Percentiles rank a stretch among this genome's conserved stretches.
These are phyloP conservation scores for Citrus cavaleriei DNA, from an alignment of 345 rosid genomes.

Conservation along the genomic window DNA sequence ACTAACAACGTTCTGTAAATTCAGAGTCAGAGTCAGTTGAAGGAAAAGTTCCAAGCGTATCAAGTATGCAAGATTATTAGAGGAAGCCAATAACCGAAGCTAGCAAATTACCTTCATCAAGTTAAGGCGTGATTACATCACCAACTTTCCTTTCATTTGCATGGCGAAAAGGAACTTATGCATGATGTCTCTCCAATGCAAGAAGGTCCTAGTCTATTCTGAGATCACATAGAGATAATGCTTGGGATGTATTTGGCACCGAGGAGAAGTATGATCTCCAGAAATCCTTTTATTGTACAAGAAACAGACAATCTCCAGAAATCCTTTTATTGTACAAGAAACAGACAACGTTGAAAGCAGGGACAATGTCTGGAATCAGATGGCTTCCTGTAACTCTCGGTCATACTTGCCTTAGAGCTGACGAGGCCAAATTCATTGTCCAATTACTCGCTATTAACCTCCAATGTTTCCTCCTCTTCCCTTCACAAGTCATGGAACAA, in stretches of 20 bases:
- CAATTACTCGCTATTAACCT: conserved; percentile 10
- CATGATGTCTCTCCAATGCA: not conserved
- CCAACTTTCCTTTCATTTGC: not conserved
- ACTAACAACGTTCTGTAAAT: not conserved
- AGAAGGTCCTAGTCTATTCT: not conserved
- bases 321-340: not conserved
- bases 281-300: too few species aligned
- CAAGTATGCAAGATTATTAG: not conserved
- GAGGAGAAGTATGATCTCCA: not conserved
- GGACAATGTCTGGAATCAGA: not conserved
- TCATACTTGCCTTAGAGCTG: conserved; percentile 1
- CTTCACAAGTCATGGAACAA: conserved; percentile 1
- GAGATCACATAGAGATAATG: not conserved
- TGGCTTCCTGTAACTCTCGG: not conserved
- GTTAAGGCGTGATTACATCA: not conserved
- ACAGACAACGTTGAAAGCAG: not conserved
- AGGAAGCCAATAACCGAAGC: not conserved
- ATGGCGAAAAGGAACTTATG: not conserved
- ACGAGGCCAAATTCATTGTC: conserved; percentile 17
- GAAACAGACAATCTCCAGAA: not conserved
- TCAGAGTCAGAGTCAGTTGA: not conserved
- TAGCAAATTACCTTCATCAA: not conserved
- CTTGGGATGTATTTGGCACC: not conserved
- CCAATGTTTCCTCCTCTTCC: conserved; percentile 6
- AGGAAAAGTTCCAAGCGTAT: too few species aligned